Base-by-base conservation (phyloP, 805 yeast genomes). In the Maudiozyma bulderi region DNA sequence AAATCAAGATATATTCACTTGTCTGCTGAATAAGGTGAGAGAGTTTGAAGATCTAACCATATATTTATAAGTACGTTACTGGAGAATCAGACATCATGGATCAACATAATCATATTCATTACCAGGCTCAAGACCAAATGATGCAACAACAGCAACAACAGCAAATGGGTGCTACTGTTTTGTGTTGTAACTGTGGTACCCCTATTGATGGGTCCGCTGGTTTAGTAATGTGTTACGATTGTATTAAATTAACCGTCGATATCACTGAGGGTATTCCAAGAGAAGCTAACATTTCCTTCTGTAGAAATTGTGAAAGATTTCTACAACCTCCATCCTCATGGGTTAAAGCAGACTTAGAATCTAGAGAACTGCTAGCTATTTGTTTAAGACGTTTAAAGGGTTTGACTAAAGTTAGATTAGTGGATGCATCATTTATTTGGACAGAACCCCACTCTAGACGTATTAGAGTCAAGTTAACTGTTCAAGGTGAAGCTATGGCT, bases 371-470 rank as follows among this genome's bases (percentile, higher is more conserved):
- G 47, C 73, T 93, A 53, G 98, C 99, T 1, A 72, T 93, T 41
- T 86, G 97, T 72, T 73, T 93, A 54, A 81, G 91, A 69, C 80
- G 91, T 64, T 74, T 93, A 61, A 87, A 85, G 59, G 98, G 98
- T 49, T 74, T 93, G 57, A 82, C 79, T 56, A 85, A 86, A 61
- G 93, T 89, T 43, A 74, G 96, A 58, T 73, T 93, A 52, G 81
- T 88, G 40, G 98, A 93, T 70, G 99, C 99, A 2, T 78, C 90
- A 5, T 93, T 90, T 60, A 80, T 95, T 53, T 93, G 99, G 99
- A 93, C 99, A 0, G 99, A 93, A 71, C 99, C 99, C 3, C 99
- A 93, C 68, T 89, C 97, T 30, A 79, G 99, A 68, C 83, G 99
- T 73, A 81, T 91, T 52, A 81, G 89, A 67, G 80, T 95, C 54